These are phyloP conservation scores for Juglanconis juglandina DNA, from an alignment of 2,329 filamentous ascomycete species.

Conservation along the genomic window DNA sequence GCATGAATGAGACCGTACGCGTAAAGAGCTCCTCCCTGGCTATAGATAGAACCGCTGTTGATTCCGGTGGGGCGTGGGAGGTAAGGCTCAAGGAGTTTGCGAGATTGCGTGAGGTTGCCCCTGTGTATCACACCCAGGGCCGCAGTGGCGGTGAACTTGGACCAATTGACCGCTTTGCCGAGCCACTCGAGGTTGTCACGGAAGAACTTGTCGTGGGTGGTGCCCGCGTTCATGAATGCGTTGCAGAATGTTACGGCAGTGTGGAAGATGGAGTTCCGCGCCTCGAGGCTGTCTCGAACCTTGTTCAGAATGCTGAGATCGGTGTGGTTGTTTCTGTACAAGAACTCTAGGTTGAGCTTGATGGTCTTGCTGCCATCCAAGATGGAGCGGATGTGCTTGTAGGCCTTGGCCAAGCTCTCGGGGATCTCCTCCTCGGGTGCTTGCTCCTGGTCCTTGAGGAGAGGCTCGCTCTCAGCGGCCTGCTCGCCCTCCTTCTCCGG, in stretches of 20 bases:
- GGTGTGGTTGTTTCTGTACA: constrained; percentile 92
- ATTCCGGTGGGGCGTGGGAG: constrained; percentile 75
- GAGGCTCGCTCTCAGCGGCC: constrained; percentile 44
- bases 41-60: constrained; percentile 83
- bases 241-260: constrained; percentile 96
- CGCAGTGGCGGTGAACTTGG: constrained; percentile 96
- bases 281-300: constrained; percentile 87
- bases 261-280: constrained; percentile 97
- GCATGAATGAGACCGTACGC: constrained; percentile 95
- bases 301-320: constrained; percentile 93
- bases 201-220: constrained; percentile 98
- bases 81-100: constrained; percentile 91
- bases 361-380: constrained; percentile 91
- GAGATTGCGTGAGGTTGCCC: constrained; percentile 88
- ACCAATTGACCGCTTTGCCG: constrained; percentile 98
- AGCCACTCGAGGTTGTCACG: constrained; percentile 96
- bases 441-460: constrained; percentile 48
- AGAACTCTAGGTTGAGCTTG: constrained; percentile 90
- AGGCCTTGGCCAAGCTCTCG: constrained; percentile 53
- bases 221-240: constrained; percentile 98
- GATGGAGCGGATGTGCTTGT: constrained; percentile 62
- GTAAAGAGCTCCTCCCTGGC: constrained; percentile 92
- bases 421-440: constrained; percentile 53
- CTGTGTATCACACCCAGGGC: constrained; percentile 95
- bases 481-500: constrained; percentile 42